Evolutionary conservation across 163 green algal species (phyloP).

Genomic region (Coccomyxa subellipsoidea): DNA sequence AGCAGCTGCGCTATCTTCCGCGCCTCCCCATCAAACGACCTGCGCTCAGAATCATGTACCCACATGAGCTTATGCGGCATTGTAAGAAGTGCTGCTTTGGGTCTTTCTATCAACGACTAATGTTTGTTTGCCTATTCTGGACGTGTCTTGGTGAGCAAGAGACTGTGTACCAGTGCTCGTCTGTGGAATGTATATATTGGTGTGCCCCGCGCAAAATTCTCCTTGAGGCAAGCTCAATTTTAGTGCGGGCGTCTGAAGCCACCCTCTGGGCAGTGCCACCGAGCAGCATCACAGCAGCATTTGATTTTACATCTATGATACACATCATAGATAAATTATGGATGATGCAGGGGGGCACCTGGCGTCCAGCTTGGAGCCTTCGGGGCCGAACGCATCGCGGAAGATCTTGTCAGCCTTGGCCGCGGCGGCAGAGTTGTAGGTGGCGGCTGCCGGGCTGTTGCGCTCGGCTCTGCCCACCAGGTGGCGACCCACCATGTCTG

Average conservation of each 20-base stretch:
- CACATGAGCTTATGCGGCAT: too few species aligned
- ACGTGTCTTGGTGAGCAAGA: too few species aligned
- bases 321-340: too few species aligned
- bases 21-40: not conserved
- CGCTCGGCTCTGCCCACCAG: not conserved
- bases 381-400: constrained; percentile 14
- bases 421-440: constrained; percentile 17
- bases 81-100: too few species aligned
- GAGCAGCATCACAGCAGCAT: too few species aligned
- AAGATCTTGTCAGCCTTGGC: constrained; percentile 14
- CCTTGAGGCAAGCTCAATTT: too few species aligned
- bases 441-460: not conserved
- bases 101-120: too few species aligned
- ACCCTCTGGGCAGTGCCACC: not conserved
- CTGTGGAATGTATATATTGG: too few species aligned
- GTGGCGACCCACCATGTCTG: constrained; percentile 32
- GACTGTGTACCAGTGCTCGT: too few species aligned
- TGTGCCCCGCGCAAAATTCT: too few species aligned
- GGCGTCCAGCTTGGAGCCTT: constrained; percentile 7
- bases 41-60: not conserved
- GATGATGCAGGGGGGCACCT: not conserved
- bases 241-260: not conserved
- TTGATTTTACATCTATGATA: too few species aligned
- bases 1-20: not conserved
- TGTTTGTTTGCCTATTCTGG: too few species aligned